phyloP scores from a whole-genome alignment of 1,139 yeast genomes.

The Pneumocystis wakefieldiae region DNA sequence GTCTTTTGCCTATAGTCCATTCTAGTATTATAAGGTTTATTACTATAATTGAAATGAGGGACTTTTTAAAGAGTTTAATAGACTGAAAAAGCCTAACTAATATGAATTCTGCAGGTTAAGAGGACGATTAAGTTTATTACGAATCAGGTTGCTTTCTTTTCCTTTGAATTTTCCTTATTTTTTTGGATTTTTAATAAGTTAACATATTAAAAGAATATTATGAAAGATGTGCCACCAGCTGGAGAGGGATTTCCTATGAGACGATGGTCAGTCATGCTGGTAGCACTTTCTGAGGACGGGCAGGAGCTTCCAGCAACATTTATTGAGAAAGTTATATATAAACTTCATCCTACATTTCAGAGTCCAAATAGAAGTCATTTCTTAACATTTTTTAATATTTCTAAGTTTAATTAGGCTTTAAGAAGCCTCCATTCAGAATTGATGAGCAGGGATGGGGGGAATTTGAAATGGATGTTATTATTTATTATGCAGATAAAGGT shows the following conservation, averaged over 20 bases:
- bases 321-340: slow-evolving; percentile 83
- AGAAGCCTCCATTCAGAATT: slow-evolving; percentile 74
- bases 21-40: too few relatives aligned
- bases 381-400: background rate
- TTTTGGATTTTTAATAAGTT: background rate
- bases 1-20: background rate
- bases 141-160: background rate
- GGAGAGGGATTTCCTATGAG: slow-evolving; percentile 93
- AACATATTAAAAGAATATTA: slow-evolving; percentile 12
- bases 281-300: slow-evolving; percentile 64
- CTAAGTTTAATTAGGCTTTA: slow-evolving; percentile 31
- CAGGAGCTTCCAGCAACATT: slow-evolving; percentile 73
- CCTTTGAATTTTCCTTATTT: background rate
- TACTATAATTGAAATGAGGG: background rate
- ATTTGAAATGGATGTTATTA: slow-evolving; percentile 69
- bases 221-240: slow-evolving; percentile 72
- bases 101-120: background rate
- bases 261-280: slow-evolving; percentile 71
- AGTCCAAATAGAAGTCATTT: slow-evolving; percentile 52
- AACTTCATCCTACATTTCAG: slow-evolving; percentile 85
- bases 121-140: background rate
- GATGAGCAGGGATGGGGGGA: slow-evolving; percentile 99
- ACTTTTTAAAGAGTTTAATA: background rate
- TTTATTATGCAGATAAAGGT: slow-evolving; percentile 66
- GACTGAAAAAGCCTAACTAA: background rate